A percentile compares a stretch with the other conserved stretches of the same genome.
Evolutionary conservation across 108 stramenopile species (phyloP).

Genomic region (Schizochytrium sp.): DNA sequence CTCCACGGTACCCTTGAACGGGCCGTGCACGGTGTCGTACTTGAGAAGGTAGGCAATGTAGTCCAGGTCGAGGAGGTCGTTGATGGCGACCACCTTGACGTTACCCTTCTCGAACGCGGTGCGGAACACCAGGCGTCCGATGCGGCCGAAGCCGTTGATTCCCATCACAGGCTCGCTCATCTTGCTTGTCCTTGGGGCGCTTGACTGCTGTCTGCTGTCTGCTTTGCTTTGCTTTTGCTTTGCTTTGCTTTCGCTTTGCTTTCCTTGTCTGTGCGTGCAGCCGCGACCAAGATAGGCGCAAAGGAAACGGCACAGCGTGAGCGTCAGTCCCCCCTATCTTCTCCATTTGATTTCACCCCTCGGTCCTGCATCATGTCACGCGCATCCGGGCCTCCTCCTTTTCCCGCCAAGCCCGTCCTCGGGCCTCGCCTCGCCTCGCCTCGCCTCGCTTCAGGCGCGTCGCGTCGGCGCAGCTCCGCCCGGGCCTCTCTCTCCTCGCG

Average conservation of each 20-base stretch:
- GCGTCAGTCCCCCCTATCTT: not conserved
- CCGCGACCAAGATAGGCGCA: not conserved
- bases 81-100: constrained; percentile 88
- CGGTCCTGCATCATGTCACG: too few species aligned
- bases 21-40: constrained; percentile 99
- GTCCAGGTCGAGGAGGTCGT: constrained; percentile 44
- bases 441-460: too few species aligned
- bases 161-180: constrained; percentile 47
- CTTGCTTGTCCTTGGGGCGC: not conserved
- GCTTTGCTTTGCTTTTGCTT: not conserved
- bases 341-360: not conserved
- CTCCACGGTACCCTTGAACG: constrained; percentile 88
- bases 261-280: not conserved
- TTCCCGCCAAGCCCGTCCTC: too few species aligned
- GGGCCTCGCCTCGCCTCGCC: too few species aligned
- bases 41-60: constrained; percentile 87
- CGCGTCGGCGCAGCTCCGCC: too few species aligned
- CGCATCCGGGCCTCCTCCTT: too few species aligned
- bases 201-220: not conserved
- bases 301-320: not conserved
- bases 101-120: constrained; percentile 78
- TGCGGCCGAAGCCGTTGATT: constrained; percentile 97
- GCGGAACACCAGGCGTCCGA: constrained; percentile 92
- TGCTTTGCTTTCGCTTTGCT: not conserved
- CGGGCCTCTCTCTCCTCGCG: too few species aligned